Evolutionary conservation across 305 asterid genomes (phyloP).

Genomic region (Caryopteris hybrid): DNA sequence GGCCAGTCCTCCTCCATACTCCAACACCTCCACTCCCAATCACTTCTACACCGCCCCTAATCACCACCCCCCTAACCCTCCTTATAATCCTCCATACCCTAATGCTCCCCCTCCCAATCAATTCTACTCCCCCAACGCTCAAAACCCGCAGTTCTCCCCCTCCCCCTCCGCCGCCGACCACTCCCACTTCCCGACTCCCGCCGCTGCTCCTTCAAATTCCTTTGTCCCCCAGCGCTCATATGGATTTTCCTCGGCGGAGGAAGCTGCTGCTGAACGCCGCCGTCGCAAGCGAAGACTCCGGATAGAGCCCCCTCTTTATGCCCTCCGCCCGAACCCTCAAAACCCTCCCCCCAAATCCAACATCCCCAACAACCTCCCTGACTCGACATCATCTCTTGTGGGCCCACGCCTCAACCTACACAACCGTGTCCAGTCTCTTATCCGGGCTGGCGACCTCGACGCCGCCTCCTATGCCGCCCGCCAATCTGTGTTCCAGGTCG

Average conservation of each 20-base stretch:
- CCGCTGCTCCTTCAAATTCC: conserved; percentile 30
- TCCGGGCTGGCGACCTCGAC: conserved; percentile 88
- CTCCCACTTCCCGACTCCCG: neutral
- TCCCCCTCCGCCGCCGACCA: conserved; percentile 13
- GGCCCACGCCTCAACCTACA: conserved; percentile 87
- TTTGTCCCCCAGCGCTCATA: conserved; percentile 45
- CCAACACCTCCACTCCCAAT: neutral
- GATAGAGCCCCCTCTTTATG: conserved; percentile 80
- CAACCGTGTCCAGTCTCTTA: conserved; percentile 91
- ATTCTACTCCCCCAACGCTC: neutral
- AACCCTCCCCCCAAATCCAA: conserved; percentile 23
- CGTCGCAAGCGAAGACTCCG: conserved; percentile 85
- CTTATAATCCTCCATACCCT: neutral
- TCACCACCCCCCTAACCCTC: neutral
- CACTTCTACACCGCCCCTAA: conserved; percentile 1
- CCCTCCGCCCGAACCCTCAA: conserved; percentile 62
- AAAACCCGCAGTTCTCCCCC: neutral
- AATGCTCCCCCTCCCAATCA: neutral
- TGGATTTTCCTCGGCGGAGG: conserved; percentile 83
- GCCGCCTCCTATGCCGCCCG: conserved; percentile 77
- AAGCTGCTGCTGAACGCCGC: conserved; percentile 93
- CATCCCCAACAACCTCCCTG: conserved; percentile 46
- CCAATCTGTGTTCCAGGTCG: conserved; percentile 58
- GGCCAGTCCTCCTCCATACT: neutral
- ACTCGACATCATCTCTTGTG: conserved; percentile 65